Evolutionary conservation across 2,329 filamentous ascomycete genomes (phyloP), one percentile per base, ranked within the genome.

Genomic region (Fusarium abutilonis): DNA sequence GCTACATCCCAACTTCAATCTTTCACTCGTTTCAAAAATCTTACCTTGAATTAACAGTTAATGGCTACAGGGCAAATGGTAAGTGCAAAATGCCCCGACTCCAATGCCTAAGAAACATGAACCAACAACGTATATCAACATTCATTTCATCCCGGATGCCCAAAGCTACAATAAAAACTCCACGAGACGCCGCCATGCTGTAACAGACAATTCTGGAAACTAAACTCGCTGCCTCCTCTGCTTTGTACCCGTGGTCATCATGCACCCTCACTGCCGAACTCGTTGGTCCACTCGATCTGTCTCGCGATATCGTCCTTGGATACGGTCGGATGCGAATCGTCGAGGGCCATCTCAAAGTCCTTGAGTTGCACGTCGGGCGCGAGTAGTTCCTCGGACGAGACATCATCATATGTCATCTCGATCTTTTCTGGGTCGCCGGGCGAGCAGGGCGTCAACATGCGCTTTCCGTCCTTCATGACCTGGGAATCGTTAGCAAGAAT

Each of bases 311-410:
- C 96, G 46, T 93, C 92, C 46, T 86, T 83, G 48, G 92, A 95
- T 49, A 99, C 95, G 0, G 95, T 98, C 19, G 95, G 95, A 72
- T 95, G 82, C 46, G 92, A 92, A 42, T 89, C 87, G 73, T 92
- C 93, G 71, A 99, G 90, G 1, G 95, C 94, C 75, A 94, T 92
- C 74, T 96, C 83, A 73, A 99, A 98, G 76, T 99, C 95, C 75
- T 96, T 96, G 54, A 96, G 83, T 64, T 89, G 84, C 19, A 99
- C 87, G 1, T 92, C 85, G 1, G 95, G 96, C 71, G 97, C 93
- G 9, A 95, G 84, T 1, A 99, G 83, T 70, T 91, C 83, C 1
- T 97, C 93, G 7, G 90, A 88, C 43, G 93, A 89, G 15, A 99
- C 83, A 58, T 93, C 88, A 69, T 92, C 91, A 88, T 95, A 98